Base-by-base conservation (phyloP, 192 early-diverging fungal genomes). In the Nowakowskiella sp. region DNA sequence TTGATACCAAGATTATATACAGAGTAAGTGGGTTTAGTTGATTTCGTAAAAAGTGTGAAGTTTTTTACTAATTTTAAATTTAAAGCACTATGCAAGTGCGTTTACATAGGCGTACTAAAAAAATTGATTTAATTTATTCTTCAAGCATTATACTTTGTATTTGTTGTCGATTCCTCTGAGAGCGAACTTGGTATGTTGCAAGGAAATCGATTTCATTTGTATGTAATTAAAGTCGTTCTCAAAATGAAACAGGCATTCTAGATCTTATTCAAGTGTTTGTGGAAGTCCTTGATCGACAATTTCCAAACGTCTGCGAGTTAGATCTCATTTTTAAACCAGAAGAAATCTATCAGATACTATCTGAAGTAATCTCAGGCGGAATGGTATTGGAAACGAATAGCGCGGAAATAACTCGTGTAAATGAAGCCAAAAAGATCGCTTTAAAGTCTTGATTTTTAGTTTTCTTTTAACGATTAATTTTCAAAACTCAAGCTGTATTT, bases 261-360 rank as follows among this genome's bases (percentile, higher is more conserved):
- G 95, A 99, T 55, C 62, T 99, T 36, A 99, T 99, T 44, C 62
- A 90, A 81, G 91, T 96, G 21, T 91, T 99, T 71, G 95, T 99
- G 0, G 95, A 99, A 63, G 79, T 90, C 22, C 70, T 99, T 42
- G 95, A 99, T 59, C 64, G 84, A 28, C 82, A 81, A 10, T 97
- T 99, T 71, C 59, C 69, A 29, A 97, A 99, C 48, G 95, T 99
- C 2, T 99, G 94, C 57, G 95, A 99, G 68, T 68, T 98, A 49
- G 94, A 97, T 60, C 61, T 97, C n/a, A n/a, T 49, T 42, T 42
- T 1, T 27, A 6, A 33, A 7, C 10, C 47, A 24, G 30, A 10
- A 10, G 0, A 78, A 70, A 77, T 88, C 2, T 84, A 88, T 48
- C 80, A 90, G 56, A 81, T 93, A 42, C 58, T 96, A 42, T 74